Percentiles rank a stretch among this genome's conserved stretches.
These are phyloP conservation scores for Ogataea paradorogensis DNA, from an alignment of 805 yeast genomes.

Conservation along the genomic window DNA sequence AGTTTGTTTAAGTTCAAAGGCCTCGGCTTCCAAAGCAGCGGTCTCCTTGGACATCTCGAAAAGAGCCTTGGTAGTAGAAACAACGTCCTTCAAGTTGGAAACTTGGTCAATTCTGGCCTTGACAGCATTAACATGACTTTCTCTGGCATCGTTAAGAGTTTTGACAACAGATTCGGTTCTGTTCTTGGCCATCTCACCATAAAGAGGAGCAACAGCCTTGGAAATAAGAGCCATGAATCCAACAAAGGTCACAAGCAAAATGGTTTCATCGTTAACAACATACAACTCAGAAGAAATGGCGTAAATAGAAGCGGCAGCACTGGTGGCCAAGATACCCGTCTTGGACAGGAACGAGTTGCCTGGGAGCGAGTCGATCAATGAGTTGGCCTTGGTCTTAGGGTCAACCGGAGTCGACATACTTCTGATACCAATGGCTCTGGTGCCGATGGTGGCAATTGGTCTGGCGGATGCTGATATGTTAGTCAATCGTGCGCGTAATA, in stretches of 20 bases:
- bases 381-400: constrained; percentile 87
- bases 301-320: constrained; percentile 90
- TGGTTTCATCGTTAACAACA: constrained; percentile 91
- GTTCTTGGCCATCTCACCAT: constrained; percentile 89
- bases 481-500: constrained; percentile 5
- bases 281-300: constrained; percentile 92
- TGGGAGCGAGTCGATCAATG: constrained; percentile 89
- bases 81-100: constrained; percentile 86
- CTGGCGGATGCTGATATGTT: constrained; percentile 31
- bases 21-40: constrained; percentile 90
- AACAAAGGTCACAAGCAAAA: constrained; percentile 75
- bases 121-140: constrained; percentile 88
- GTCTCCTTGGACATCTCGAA: constrained; percentile 96
- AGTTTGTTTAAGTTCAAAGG: constrained; percentile 89
- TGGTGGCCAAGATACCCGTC: constrained; percentile 93
- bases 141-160: constrained; percentile 85
- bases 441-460: constrained; percentile 29
- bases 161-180: constrained; percentile 52
- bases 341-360: constrained; percentile 85
- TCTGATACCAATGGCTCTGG: constrained; percentile 51
- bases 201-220: constrained; percentile 90
- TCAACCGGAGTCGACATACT: constrained; percentile 64
- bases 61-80: constrained; percentile 83
- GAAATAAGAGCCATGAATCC: constrained; percentile 73
- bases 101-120: constrained; percentile 88